Evolutionary conservation across 1,139 yeast genomes (phyloP).

Genomic region (Williopsis jadinii): DNA sequence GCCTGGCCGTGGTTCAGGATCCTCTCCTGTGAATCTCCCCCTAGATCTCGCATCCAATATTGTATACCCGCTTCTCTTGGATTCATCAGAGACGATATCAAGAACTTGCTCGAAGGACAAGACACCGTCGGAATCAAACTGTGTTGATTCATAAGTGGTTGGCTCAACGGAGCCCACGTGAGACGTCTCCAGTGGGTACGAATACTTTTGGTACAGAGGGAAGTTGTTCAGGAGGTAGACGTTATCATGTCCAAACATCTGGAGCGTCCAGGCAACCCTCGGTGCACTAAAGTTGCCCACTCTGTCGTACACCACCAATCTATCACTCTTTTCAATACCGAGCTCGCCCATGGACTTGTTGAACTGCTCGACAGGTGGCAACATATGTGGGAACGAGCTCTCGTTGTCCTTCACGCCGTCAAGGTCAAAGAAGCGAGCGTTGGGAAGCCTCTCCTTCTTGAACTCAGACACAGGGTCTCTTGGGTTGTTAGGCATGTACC

Average conservation of each 20-base stretch:
- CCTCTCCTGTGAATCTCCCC: slow-evolving; percentile 68
- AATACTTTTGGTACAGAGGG: slow-evolving; percentile 38
- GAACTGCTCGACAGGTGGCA: slow-evolving; percentile 57
- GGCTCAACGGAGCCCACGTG: slow-evolving; percentile 17
- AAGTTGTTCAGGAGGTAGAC: slow-evolving; percentile 69
- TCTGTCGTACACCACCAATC: slow-evolving; percentile 77
- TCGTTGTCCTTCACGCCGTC: slow-evolving; percentile 54
- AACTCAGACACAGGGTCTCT: slow-evolving; percentile 54
- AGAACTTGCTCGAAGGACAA: slow-evolving; percentile 58
- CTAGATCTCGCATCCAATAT: slow-evolving; percentile 77
- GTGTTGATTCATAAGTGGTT: slow-evolving; percentile 32
- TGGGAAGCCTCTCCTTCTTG: slow-evolving; percentile 50
- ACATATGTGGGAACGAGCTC: slow-evolving; percentile 82
- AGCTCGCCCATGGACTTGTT: slow-evolving; percentile 40
- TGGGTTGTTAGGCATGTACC: slow-evolving; percentile 81
- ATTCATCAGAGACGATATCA: slow-evolving; percentile 43
- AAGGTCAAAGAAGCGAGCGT: slow-evolving; percentile 73
- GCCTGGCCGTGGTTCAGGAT: slow-evolving; percentile 86
- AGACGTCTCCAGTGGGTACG: slow-evolving; percentile 31
- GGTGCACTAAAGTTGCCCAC: slow-evolving; percentile 84
- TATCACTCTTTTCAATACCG: slow-evolving; percentile 40
- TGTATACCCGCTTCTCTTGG: slow-evolving; percentile 41
- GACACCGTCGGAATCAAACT: slow-evolving; percentile 41
- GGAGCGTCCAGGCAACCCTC: slow-evolving; percentile 85
- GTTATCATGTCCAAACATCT: slow-evolving; percentile 64